phyloP scores from a whole-genome alignment of 1,139 yeast species.

The Dujonia santamariae region DNA sequence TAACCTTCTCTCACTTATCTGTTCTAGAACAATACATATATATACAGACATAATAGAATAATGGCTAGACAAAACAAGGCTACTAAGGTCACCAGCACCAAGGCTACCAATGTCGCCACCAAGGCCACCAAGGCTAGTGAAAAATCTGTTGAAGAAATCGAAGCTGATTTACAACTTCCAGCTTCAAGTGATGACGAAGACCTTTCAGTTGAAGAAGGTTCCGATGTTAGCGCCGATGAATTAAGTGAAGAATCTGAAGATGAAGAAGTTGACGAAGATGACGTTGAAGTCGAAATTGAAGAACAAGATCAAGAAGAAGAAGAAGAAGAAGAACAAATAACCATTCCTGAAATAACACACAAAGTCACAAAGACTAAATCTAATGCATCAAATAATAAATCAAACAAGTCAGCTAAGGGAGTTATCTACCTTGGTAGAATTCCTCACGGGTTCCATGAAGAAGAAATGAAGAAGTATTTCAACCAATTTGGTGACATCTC shows the following conservation, averaged over 20 bases:
- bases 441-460: slow-evolving; percentile 90
- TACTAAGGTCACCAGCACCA: slow-evolving; percentile 6
- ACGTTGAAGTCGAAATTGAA: slow-evolving; percentile 13
- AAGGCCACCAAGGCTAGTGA: slow-evolving; percentile 13
- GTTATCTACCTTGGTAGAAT: slow-evolving; percentile 87
- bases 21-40: background rate
- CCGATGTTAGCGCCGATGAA: slow-evolving; percentile 9
- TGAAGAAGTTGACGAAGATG: slow-evolving; percentile 22
- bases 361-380: slow-evolving; percentile 26
- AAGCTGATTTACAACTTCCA: slow-evolving; percentile 30
- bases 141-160: slow-evolving; percentile 23
- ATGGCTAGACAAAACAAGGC: slow-evolving; percentile 12
- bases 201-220: slow-evolving; percentile 21
- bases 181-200: slow-evolving; percentile 26
- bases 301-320: slow-evolving; percentile 7
- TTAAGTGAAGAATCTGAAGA: slow-evolving; percentile 16
- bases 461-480: slow-evolving; percentile 76
- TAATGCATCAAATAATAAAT: slow-evolving; percentile 16
- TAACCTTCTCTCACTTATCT: slow-evolving; percentile 2
- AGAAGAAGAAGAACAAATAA: slow-evolving; percentile 8
- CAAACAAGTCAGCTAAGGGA: slow-evolving; percentile 39
- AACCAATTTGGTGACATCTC: slow-evolving; percentile 84
- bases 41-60: slow-evolving; percentile 2
- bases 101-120: slow-evolving; percentile 8
- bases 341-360: slow-evolving; percentile 15